Conservation (phyloP, 345 rosid genomes). For the Triadica sebifera region DNA sequence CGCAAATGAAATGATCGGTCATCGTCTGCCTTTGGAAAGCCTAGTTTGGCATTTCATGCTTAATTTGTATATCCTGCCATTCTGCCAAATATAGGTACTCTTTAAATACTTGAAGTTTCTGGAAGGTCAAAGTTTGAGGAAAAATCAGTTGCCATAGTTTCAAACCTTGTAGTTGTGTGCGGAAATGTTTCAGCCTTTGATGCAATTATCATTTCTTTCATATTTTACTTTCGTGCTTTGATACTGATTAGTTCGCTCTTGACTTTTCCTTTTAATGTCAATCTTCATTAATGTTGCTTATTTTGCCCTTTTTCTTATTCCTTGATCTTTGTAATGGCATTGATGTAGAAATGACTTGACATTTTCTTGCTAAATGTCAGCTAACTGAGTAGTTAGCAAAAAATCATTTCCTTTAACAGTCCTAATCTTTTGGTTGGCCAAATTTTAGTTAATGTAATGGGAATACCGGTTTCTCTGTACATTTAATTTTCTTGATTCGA, state of each 20-base stretch:
- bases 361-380: background rate
- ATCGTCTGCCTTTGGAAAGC: constrained; percentile 2
- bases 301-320: background rate
- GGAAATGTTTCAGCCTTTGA: background rate
- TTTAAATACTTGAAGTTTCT: constrained; percentile 7
- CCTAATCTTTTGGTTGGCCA: background rate
- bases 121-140: constrained; percentile 8
- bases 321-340: background rate
- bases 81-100: constrained; percentile 18
- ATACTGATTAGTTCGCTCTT: constrained; percentile 3
- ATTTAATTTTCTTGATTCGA: background rate
- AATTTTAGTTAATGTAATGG: background rate
- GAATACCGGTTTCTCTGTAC: background rate
- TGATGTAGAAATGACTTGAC: constrained; percentile 12
- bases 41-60: constrained; percentile 13
- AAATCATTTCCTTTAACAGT: background rate
- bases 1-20: background rate
- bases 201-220: constrained; percentile 10
- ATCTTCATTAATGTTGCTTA: constrained; percentile 2
- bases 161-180: constrained; percentile 8
- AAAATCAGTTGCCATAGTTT: constrained; percentile 7
- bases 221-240: background rate
- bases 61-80: constrained; percentile 9
- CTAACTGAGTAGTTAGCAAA: background rate
- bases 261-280: background rate